A percentile compares a stretch with the other conserved stretches of the same genome.
Conservation (phyloP, 1,139 yeast genomes). For the Citeromyces siamensis region DNA sequence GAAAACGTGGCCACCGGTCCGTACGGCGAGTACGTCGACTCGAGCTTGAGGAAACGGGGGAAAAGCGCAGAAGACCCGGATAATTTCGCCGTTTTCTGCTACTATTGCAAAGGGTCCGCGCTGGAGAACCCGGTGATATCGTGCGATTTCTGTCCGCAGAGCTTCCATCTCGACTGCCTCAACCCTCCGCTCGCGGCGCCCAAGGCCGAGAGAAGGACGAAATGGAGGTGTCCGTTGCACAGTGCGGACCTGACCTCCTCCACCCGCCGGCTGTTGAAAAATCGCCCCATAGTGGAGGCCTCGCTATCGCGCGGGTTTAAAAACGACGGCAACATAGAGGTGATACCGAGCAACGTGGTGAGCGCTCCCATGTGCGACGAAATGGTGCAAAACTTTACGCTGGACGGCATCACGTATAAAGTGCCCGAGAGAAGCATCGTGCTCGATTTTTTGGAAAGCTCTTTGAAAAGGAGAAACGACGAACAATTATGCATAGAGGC, state of each 20-base stretch:
- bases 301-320: constrained; percentile 42
- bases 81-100: constrained; percentile 59
- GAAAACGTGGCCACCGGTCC: constrained; percentile 58
- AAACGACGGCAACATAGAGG: constrained; percentile 60
- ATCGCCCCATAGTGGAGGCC: constrained; percentile 41
- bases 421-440: constrained; percentile 64
- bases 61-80: constrained; percentile 36
- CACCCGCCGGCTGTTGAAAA: constrained; percentile 34
- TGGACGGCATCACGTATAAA: constrained; percentile 38
- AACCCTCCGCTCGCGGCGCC: constrained; percentile 63
- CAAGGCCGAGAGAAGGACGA: constrained; percentile 57
- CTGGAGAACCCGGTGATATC: constrained; percentile 42
- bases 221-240: constrained; percentile 95
- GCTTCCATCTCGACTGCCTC: constrained; percentile 90
- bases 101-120: constrained; percentile 66
- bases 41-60: constrained; percentile 32
- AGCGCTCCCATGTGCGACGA: constrained; percentile 34
- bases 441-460: constrained; percentile 56
- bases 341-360: constrained; percentile 19
- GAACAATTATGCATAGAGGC: constrained; percentile 10
- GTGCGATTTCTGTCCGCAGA: constrained; percentile 80
- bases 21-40: constrained; percentile 61
- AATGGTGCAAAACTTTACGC: constrained; percentile 27
- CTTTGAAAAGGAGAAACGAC: constrained; percentile 21
- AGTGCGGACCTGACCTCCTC: constrained; percentile 38